Base-by-base conservation (phyloP, 2,329 filamentous ascomycete genomes). In the Teratosphaeriaceae sp. region DNA sequence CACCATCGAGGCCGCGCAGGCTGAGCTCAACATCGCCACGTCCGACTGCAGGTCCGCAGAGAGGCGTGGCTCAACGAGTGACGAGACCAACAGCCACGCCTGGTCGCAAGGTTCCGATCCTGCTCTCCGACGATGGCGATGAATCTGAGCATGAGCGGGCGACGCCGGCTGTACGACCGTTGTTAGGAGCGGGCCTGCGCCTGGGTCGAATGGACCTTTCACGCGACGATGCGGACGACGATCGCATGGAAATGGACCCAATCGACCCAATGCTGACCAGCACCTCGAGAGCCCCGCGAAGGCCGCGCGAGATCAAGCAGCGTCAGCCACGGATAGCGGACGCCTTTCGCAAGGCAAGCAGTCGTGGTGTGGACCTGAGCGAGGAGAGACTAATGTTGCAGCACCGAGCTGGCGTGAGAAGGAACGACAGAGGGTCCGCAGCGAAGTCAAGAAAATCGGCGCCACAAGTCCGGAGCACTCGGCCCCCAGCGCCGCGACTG, bases 181-280 rank as follows among this genome's bases (percentile, higher is more conserved):
- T 18, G 31, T 6, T 7, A 9, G 3, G 31, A 15, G 38, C 53
- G 5, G 56, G 55, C 11, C 31, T 35, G 19, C 20, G 27, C 19
- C 38, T 31, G 21, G 46, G 50, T 13, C 37, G 30, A 5, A 36
- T 43, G 40, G 22, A 39, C 15, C 22, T 43, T 13, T 33, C 19
- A 12, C 41, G 42, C 41, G 24, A 38, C n/a, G 30, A 44, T 15
- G 39, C 49, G 15, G 31, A 53, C 23, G 57, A 62, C 26, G 67
- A 67, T 16, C 48, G 58, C 15, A 71, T 71, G 63, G 70, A 73
- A 50, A 58, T 68, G 23, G 66, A 73, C 50, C 65, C 57, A 42
- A 52, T 73, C n/a, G 65, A 69, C 40, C 57, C 59, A 2, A 68
- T 68, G 65, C 45, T 64, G 6, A 57, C 61, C 8, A 51, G 53